phyloP scores from a whole-genome alignment of 2,329 filamentous ascomycete species.

The Fusarium piperis region DNA sequence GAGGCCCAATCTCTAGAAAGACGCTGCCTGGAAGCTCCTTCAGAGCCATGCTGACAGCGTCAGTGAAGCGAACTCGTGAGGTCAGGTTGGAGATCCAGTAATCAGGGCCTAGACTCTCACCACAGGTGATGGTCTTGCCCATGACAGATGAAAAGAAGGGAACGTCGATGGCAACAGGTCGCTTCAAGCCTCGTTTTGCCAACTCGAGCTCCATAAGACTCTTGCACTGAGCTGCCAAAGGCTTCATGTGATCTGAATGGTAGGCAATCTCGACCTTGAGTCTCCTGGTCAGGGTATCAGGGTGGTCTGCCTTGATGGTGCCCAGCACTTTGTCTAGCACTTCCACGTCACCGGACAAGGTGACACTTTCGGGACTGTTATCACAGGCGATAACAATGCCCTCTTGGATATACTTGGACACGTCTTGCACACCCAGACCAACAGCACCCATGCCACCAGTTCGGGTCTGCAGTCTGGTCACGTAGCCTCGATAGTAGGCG shows the following conservation, averaged over 20 bases:
- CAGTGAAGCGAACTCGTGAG: neutral
- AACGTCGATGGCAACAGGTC: neutral
- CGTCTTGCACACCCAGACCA: constrained; percentile 5
- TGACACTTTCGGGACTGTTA: constrained; percentile 61
- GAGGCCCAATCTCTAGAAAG: neutral
- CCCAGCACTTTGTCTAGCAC: constrained; percentile 52
- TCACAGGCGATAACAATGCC: constrained; percentile 50
- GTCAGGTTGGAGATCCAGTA: neutral
- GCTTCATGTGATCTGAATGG: constrained; percentile 61
- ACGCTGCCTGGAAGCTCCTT: neutral
- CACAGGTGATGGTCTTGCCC: neutral
- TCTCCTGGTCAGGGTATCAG: constrained; percentile 52
- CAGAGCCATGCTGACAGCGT: neutral
- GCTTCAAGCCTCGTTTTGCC: neutral
- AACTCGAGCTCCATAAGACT: constrained; percentile 8
- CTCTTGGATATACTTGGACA: neutral
- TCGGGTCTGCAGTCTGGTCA: neutral
- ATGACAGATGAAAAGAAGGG: neutral
- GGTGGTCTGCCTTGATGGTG: constrained; percentile 48
- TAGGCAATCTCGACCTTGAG: constrained; percentile 59
- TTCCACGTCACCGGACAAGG: constrained; percentile 56
- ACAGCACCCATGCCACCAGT: neutral
- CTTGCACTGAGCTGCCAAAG: constrained; percentile 56
- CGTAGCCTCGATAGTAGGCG: neutral
- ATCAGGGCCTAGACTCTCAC: neutral